Conservation (phyloP, 2,329 filamentous ascomycete genomes). For the Phaeosphaeria sp. region DNA sequence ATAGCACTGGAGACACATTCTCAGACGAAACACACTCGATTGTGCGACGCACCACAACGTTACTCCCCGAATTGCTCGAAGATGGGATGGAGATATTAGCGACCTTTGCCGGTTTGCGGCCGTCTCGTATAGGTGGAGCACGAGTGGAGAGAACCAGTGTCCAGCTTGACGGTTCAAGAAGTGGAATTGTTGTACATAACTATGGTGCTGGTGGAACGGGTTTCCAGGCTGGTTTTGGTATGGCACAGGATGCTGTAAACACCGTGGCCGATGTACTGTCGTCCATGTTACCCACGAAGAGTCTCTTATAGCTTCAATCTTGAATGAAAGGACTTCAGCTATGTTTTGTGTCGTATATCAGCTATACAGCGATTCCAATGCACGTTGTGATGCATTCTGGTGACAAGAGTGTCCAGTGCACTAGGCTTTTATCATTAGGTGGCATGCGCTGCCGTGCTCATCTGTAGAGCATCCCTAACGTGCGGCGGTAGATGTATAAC, state of each 20-base stretch:
- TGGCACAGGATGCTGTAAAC: constrained; percentile 21
- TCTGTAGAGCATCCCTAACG: constrained; percentile 5
- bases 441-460: neutral
- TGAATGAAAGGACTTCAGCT: too few species aligned
- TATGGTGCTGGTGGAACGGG: constrained; percentile 24
- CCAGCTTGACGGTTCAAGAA: constrained; percentile 2
- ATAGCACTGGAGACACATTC: constrained; percentile 22
- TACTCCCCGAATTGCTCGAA: constrained; percentile 18
- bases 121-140: constrained; percentile 21
- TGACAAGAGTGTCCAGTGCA: too few species aligned
- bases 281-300: constrained; percentile 1
- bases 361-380: too few species aligned
- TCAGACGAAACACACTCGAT: constrained; percentile 21
- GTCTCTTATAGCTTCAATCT: constrained; percentile 2
- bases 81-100: constrained; percentile 21
- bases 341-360: too few species aligned
- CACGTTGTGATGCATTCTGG: too few species aligned
- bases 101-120: constrained; percentile 20
- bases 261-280: constrained; percentile 10
- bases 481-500: constrained; percentile 8
- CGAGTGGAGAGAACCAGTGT: constrained; percentile 20
- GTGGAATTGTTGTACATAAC: constrained; percentile 20
- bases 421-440: neutral
- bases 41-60: constrained; percentile 14
- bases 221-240: constrained; percentile 24